Conservation (phyloP, 208 protist genomes). For the Entamoeba dispar region DNA sequence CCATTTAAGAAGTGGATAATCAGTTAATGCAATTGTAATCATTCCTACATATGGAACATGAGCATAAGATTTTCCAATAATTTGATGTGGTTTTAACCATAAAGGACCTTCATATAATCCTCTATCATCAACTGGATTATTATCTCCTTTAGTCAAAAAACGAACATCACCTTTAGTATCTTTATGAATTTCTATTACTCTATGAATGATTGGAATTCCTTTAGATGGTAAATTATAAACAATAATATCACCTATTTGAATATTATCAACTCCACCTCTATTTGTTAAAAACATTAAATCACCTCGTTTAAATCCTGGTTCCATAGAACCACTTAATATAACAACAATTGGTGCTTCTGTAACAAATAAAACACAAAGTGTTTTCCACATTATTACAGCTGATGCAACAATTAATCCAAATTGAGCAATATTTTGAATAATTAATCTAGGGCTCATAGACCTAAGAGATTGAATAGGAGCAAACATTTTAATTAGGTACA, state of each 20-base stretch:
- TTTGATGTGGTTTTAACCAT: neutral
- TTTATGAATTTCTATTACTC: neutral
- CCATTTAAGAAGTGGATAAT: slow-evolving; percentile 4
- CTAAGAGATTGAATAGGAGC: neutral
- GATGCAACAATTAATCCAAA: neutral
- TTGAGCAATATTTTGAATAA: neutral
- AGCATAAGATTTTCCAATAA: neutral
- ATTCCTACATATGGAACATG: neutral
- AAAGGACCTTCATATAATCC: slow-evolving; percentile 8
- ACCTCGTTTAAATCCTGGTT: neutral
- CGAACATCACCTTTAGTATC: neutral
- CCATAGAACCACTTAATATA: slow-evolving; percentile 4
- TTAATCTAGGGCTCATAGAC: neutral
- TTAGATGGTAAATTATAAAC: slow-evolving; percentile 5
- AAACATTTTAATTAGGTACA: neutral
- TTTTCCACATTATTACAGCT: neutral
- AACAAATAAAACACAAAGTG: neutral
- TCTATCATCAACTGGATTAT: slow-evolving; percentile 1
- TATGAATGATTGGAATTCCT: slow-evolving; percentile 8
- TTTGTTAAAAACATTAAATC: slow-evolving; percentile 4
- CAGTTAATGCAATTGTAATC: slow-evolving; percentile 1
- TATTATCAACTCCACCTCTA: neutral
- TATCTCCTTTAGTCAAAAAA: slow-evolving; percentile 4
- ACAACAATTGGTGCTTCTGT: slow-evolving; percentile 1
- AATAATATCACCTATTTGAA: slow-evolving; percentile 2